Percentiles rank a stretch among this genome's conserved stretches.
These are phyloP conservation scores for Aspergillus sp. DNA, from an alignment of 2,329 filamentous ascomycete genomes.

Conservation along the genomic window DNA sequence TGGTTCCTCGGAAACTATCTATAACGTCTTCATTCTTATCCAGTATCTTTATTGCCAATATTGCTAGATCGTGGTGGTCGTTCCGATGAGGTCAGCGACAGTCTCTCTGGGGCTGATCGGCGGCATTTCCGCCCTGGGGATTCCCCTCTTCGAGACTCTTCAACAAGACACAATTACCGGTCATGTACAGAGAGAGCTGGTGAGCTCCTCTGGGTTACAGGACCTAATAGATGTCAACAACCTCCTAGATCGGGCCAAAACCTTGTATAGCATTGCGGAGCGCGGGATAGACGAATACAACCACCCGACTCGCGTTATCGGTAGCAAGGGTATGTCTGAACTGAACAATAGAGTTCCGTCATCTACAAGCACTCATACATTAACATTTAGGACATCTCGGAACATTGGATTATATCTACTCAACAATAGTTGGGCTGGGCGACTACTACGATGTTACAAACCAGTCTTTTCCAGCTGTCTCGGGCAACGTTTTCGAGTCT, in stretches of 20 bases:
- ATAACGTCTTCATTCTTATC: neutral
- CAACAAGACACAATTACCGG: constrained; percentile 5
- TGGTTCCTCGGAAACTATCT: neutral
- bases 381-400: constrained; percentile 54
- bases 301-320: constrained; percentile 70
- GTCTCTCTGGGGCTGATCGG: constrained; percentile 10
- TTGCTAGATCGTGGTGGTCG: neutral
- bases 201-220: constrained; percentile 48
- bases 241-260: constrained; percentile 59
- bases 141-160: constrained; percentile 1
- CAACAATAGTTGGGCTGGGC: constrained; percentile 45
- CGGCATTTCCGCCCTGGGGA: constrained; percentile 9
- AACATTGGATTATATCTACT: constrained; percentile 64
- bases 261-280: constrained; percentile 64
- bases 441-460: constrained; percentile 37
- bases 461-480: constrained; percentile 62
- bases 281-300: constrained; percentile 60
- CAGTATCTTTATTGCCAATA: neutral
- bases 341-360: neutral
- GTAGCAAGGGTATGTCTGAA: constrained; percentile 55
- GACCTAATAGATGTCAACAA: constrained; percentile 55
- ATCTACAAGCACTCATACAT: neutral
- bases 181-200: constrained; percentile 27
- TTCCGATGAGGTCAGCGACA: constrained; percentile 3
- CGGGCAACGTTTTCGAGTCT: constrained; percentile 61